A percentile compares a stretch with the other conserved stretches of the same genome.
Conservation (phyloP, 352 stramenopile genomes). For the Blastocystis sp. region DNA sequence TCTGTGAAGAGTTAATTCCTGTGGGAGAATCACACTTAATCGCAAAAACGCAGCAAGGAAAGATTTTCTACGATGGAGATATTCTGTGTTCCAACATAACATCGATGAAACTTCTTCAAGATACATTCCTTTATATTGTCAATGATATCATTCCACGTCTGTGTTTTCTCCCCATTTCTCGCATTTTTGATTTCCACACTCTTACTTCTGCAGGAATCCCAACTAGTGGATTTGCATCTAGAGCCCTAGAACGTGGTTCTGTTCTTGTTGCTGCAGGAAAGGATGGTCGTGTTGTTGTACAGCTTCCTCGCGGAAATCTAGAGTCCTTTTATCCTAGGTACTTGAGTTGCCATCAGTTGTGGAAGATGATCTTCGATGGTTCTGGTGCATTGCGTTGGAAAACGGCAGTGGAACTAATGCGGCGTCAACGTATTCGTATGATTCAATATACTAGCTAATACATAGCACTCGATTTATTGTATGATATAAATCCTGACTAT, state of each 20-base stretch:
- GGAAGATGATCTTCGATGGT: neutral
- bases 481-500: slow-evolving; percentile 33
- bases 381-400: neutral
- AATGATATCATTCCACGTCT: slow-evolving; percentile 18
- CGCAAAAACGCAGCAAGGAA: neutral
- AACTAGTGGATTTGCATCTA: neutral
- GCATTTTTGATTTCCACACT: neutral
- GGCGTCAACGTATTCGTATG: slow-evolving; percentile 48
- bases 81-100: slow-evolving; percentile 1
- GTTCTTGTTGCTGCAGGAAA: neutral
- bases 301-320: slow-evolving; percentile 33
- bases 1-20: neutral
- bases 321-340: slow-evolving; percentile 31
- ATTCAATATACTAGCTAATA: neutral
- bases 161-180: slow-evolving; percentile 2
- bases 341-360: neutral
- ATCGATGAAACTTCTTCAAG: neutral
- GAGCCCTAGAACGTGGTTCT: slow-evolving; percentile 14
- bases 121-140: slow-evolving; percentile 12
- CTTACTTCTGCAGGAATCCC: neutral
- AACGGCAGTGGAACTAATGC: slow-evolving; percentile 26
- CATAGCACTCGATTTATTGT: slow-evolving; percentile 33
- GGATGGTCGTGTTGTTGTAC: slow-evolving; percentile 20
- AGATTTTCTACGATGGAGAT: neutral
- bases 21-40: neutral